A percentile compares a stretch with the other conserved stretches of the same genome.
Conservation (phyloP, 352 stramenopile species). For the Blastocystis sp. region DNA sequence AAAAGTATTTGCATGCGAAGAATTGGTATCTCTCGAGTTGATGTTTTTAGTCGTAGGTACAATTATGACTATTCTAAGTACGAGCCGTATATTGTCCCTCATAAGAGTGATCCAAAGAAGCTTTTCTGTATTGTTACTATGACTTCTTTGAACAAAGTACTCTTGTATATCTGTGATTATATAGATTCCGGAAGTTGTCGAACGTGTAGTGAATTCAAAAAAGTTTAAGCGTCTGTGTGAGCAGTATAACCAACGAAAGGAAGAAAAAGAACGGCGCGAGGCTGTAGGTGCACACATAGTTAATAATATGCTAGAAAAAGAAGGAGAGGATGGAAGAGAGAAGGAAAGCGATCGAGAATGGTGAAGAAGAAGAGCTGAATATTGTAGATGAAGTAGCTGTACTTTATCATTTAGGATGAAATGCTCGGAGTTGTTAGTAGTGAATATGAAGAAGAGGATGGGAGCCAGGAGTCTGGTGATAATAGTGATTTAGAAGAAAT, state of each 20-base stretch:
- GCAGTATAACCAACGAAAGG: conserved; percentile 31
- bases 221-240: conserved; percentile 59
- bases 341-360: not conserved
- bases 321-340: not conserved
- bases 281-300: not conserved
- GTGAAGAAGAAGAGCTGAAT: not conserved
- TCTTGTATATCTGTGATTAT: not conserved
- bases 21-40: conserved; percentile 24
- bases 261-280: not conserved
- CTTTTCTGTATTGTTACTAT: conserved; percentile 59
- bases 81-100: conserved; percentile 23
- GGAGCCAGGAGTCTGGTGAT: not conserved
- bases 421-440: conserved; percentile 27
- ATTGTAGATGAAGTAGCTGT: not conserved
- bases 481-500: not conserved
- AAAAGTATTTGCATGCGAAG: conserved; percentile 56
- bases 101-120: conserved; percentile 54
- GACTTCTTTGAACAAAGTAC: conserved; percentile 48
- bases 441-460: not conserved
- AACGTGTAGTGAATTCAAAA: conserved; percentile 50
- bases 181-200: conserved; percentile 60
- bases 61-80: conserved; percentile 62
- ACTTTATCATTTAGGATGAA: not conserved
- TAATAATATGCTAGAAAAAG: not conserved
- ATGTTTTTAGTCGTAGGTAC: conserved; percentile 12